A percentile compares a stretch with the other conserved stretches of the same genome.
Evolutionary conservation across 495 filamentous ascomycete species (phyloP).

Genomic region (Hypoxylon fuscum): DNA sequence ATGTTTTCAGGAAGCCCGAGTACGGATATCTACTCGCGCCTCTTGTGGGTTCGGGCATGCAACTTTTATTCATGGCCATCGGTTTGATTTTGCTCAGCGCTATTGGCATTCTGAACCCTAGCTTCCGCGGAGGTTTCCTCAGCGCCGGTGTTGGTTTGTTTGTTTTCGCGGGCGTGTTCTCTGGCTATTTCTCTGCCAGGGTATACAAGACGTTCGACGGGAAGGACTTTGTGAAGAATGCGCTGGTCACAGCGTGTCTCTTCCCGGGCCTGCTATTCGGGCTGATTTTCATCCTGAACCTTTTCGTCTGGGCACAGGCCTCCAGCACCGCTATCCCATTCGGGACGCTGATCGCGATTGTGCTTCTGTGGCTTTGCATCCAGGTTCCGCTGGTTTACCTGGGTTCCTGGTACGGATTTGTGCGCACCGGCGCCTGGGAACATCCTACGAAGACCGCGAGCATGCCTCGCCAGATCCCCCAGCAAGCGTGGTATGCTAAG

Average conservation of each 20-base stretch:
- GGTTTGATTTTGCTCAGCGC: constrained; percentile 82
- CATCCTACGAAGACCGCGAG: constrained; percentile 86
- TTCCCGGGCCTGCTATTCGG: constrained; percentile 85
- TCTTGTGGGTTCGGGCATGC: constrained; percentile 87
- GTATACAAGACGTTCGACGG: constrained; percentile 91
- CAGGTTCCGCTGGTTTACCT: constrained; percentile 89
- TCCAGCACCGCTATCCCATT: constrained; percentile 93
- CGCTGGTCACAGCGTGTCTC: constrained; percentile 81
- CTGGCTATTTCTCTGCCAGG: constrained; percentile 89
- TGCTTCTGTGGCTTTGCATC: constrained; percentile 86
- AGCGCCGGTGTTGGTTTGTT: constrained; percentile 88
- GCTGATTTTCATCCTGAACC: constrained; percentile 83
- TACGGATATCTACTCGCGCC: constrained; percentile 84
- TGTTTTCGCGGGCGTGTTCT: constrained; percentile 87
- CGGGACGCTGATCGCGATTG: constrained; percentile 78
- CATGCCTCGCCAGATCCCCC: constrained; percentile 78
- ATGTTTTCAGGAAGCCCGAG: constrained; percentile 85
- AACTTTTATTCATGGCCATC: constrained; percentile 85
- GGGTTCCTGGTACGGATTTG: constrained; percentile 83
- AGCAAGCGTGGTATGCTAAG: constrained; percentile 81
- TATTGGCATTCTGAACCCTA: constrained; percentile 86
- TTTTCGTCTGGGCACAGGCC: constrained; percentile 94
- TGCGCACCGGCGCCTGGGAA: constrained; percentile 74
- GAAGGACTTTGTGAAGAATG: constrained; percentile 80
- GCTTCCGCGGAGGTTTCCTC: constrained; percentile 91